Percentiles rank a stretch among this genome's conserved stretches.
Conservation (phyloP, 2,329 filamentous ascomycete species). For the Cladosporium sp. region DNA sequence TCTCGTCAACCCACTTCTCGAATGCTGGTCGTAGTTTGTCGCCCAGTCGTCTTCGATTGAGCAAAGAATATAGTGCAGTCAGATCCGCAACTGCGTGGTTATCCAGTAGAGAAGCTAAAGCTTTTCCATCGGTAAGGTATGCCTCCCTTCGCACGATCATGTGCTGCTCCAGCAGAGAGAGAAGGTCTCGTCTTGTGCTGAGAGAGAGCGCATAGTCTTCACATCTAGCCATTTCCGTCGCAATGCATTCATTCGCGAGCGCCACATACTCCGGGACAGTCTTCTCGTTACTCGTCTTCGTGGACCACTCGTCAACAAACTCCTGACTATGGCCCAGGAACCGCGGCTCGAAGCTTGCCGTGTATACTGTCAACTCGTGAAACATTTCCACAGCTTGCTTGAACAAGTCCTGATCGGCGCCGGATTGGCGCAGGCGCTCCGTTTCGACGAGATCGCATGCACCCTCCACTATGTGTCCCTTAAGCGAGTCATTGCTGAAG, state of each 20-base stretch:
- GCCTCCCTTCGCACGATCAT: slow-evolving; percentile 64
- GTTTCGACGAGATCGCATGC: slow-evolving; percentile 71
- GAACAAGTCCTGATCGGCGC: slow-evolving; percentile 59
- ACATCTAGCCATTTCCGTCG: slow-evolving; percentile 68
- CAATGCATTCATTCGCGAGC: slow-evolving; percentile 63
- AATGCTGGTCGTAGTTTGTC: slow-evolving; percentile 68
- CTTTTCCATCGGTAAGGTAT: slow-evolving; percentile 39
- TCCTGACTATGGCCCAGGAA: slow-evolving; percentile 63
- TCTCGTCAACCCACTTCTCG: slow-evolving; percentile 68
- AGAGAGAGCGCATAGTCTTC: slow-evolving; percentile 77
- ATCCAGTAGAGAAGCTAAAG: slow-evolving; percentile 68
- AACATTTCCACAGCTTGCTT: slow-evolving; percentile 75
- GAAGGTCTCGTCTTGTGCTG: slow-evolving; percentile 72
- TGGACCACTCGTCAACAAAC: slow-evolving; percentile 67
- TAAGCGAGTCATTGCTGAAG: slow-evolving; percentile 50
- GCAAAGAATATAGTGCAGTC: slow-evolving; percentile 69
- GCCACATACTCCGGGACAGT: slow-evolving; percentile 71
- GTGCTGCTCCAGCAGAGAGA: slow-evolving; percentile 66
- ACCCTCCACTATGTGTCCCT: slow-evolving; percentile 56
- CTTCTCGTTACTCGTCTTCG: slow-evolving; percentile 55
- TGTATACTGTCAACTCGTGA: slow-evolving; percentile 78
- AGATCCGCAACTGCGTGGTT: slow-evolving; percentile 65
- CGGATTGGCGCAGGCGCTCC: slow-evolving; percentile 57
- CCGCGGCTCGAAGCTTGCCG: slow-evolving; percentile 69
- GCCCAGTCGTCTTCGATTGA: slow-evolving; percentile 67